Conservation (phyloP, 2,329 filamentous ascomycete genomes). For the Fusarium sacchari region DNA sequence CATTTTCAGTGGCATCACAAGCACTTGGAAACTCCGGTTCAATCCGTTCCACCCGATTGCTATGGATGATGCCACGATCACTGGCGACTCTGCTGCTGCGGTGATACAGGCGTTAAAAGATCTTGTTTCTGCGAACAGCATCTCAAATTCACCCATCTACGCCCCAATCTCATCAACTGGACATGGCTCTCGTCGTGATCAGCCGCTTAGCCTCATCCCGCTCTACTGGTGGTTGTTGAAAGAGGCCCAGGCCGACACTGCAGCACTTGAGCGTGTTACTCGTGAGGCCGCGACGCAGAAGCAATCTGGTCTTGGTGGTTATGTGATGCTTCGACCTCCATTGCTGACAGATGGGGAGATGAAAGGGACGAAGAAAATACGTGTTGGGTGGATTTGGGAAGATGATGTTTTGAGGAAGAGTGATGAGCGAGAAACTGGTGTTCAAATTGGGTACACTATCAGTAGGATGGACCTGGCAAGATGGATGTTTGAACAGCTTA, state of each 20-base stretch:
- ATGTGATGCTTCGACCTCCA: neutral
- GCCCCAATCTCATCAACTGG: neutral
- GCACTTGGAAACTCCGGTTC: neutral
- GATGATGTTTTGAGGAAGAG: neutral
- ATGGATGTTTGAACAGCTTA: neutral
- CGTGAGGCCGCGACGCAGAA: neutral
- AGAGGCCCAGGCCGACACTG: neutral
- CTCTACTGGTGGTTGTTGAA: neutral
- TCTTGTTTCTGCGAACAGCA: neutral
- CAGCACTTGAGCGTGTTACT: neutral
- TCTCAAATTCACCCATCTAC: neutral
- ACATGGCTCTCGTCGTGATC: neutral
- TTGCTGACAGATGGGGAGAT: neutral
- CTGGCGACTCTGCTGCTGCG: neutral
- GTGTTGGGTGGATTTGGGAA: neutral
- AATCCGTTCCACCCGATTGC: neutral
- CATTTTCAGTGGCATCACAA: neutral
- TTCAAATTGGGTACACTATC: neutral
- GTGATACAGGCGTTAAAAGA: neutral
- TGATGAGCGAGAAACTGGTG: neutral
- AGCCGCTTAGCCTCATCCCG: neutral
- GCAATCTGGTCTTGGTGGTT: neutral
- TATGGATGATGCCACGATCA: neutral
- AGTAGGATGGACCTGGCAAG: neutral
- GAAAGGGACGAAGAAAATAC: neutral